Evolutionary conservation across 2,329 filamentous ascomycete species (phyloP).

Genomic region (Volutella citrinella): DNA sequence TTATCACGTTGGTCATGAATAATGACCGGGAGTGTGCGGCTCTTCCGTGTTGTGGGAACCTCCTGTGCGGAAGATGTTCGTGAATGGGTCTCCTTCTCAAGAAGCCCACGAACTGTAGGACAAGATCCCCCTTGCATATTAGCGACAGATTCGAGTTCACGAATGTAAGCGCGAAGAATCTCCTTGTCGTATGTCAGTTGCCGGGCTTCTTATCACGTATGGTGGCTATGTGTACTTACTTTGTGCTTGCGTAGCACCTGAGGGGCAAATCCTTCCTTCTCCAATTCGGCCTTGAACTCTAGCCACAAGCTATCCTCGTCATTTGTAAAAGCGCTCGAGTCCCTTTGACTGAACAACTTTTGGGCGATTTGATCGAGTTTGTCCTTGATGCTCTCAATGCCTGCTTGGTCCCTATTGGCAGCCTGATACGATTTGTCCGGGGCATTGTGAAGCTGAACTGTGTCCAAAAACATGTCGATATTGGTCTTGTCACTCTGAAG

Average conservation of each 20-base stretch:
- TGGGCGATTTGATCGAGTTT: slow-evolving; percentile 58
- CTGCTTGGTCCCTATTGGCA: slow-evolving; percentile 35
- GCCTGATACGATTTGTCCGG: slow-evolving; percentile 34
- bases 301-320: slow-evolving; percentile 55
- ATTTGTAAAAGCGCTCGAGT: slow-evolving; percentile 35
- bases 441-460: slow-evolving; percentile 51
- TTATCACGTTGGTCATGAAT: slow-evolving; percentile 37
- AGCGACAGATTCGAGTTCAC: slow-evolving; percentile 52
- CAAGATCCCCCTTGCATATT: slow-evolving; percentile 40
- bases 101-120: slow-evolving; percentile 51
- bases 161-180: slow-evolving; percentile 58
- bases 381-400: slow-evolving; percentile 55
- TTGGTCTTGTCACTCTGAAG: slow-evolving; percentile 50
- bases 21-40: slow-evolving; percentile 40
- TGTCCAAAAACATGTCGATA: slow-evolving; percentile 56
- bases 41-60: slow-evolving; percentile 31
- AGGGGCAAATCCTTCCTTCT: slow-evolving; percentile 55
- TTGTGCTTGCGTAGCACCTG: slow-evolving; percentile 55
- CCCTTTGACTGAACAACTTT: slow-evolving; percentile 44
- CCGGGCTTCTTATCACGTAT: no score
- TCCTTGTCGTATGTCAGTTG: no score
- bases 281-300: slow-evolving; percentile 56
- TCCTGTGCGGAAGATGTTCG: slow-evolving; percentile 33
- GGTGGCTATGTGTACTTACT: slow-evolving; percentile 47
- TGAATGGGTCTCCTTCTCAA: slow-evolving; percentile 42